Percentiles rank a stretch among this genome's conserved stretches.
Evolutionary conservation across 148 eudicot genomes (phyloP).

Genomic region (Drosera capensis): DNA sequence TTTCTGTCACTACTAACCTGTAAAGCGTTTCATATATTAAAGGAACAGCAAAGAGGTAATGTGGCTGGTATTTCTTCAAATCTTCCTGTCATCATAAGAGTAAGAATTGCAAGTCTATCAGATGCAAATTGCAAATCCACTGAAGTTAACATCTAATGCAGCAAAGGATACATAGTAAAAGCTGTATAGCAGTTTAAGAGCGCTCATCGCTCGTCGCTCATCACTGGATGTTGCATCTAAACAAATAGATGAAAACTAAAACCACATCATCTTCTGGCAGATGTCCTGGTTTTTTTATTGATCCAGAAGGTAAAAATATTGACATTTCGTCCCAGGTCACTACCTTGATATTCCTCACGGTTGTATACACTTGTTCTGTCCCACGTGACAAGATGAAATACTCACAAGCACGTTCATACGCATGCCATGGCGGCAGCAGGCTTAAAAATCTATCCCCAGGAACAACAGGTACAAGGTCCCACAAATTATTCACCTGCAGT

Average conservation of each 20-base stretch:
- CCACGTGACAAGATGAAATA: conserved; percentile 68
- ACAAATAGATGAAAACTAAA: too few species aligned
- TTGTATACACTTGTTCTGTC: conserved; percentile 70
- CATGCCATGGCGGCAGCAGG: conserved; percentile 98
- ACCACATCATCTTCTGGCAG: too few species aligned
- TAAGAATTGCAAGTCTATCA: neutral
- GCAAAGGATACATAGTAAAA: too few species aligned
- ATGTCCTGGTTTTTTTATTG: too few species aligned
- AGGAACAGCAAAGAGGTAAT: conserved; percentile 81
- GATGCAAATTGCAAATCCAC: neutral
- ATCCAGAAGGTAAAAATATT: neutral
- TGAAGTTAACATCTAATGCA: too few species aligned
- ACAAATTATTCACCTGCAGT: conserved; percentile 48
- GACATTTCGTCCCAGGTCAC: neutral
- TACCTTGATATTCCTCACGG: conserved; percentile 66
- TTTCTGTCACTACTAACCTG: conserved; percentile 34
- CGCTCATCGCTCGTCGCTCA: too few species aligned
- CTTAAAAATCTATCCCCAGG: conserved; percentile 83
- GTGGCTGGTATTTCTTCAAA: conserved; percentile 63
- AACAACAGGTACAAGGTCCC: conserved; percentile 65
- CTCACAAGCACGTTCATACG: conserved; percentile 83
- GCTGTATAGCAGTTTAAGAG: too few species aligned
- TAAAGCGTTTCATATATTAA: conserved; percentile 80
- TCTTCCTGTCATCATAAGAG: conserved; percentile 57
- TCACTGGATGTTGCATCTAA: too few species aligned